Base-by-base conservation (phyloP, 331 rosid species). In the Acacia pycnantha region DNA sequence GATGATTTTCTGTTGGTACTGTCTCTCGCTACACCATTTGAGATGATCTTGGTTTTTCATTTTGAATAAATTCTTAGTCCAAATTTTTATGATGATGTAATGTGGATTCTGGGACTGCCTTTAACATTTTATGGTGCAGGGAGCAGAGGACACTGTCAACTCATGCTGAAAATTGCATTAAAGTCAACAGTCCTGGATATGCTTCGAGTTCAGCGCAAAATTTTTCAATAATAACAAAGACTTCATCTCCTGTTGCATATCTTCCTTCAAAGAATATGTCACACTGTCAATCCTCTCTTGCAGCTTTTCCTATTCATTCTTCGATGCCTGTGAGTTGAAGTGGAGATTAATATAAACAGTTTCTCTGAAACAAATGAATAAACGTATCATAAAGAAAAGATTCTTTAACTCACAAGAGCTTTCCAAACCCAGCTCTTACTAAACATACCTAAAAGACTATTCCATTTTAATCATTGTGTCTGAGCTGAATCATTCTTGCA, bases 91-190 rank as follows among this genome's bases (percentile, higher is more conserved):
- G 84, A 62, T 37, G 37, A 18, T 27, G 58, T 21, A 19, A 65
- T 53, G 64, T 81, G 50, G 48, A 67, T 69, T 44, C 65, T 50
- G 10, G 76, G 54, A 46, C 77, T 40, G 59, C 35, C 65, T 78
- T 78, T 50, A 21, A 69, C 26, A 27, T 78, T 74, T 61, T 35
- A 76, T 68, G 50, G 40, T 47, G 59, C 78, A 87, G 90, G 84
- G 82, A 84, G 80, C 88, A 87, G 27, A 84, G 86, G 74, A 84
- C 72, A 35, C 24, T 71, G 70, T 31, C 67, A 64, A 70, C 78
- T 82, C 82, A 65, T 44, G 66, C 75, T 70, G 72, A 78, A 61
- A 83, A 41, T 54, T 65, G 54, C 70, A 24, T 53, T 66, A 53
- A 81, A 62, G 48, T 79, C 29, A 70, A 77, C 46, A 77, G 72